These are phyloP conservation scores for Lasiodiplodia citricola DNA, from an alignment of 2,329 filamentous ascomycete genomes.

Conservation along the genomic window DNA sequence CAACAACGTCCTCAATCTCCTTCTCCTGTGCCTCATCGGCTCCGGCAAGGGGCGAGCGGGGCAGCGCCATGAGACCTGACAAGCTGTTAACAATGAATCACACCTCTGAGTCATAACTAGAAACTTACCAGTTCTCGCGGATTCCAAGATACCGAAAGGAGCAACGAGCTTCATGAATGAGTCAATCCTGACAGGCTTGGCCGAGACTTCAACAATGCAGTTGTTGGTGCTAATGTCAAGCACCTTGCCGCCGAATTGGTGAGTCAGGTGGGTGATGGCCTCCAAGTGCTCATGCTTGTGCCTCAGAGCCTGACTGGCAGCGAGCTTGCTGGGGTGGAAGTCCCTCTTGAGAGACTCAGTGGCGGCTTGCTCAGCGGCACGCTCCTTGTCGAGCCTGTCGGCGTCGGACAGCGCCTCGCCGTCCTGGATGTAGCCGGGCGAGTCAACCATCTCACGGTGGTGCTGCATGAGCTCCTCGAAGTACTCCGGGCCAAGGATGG, in stretches of 20 bases:
- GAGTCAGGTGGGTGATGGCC: slow-evolving; percentile 93
- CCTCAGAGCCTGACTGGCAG: slow-evolving; percentile 84
- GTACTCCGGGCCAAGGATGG: slow-evolving; percentile 95
- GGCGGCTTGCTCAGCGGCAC: slow-evolving; percentile 42
- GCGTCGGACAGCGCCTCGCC: slow-evolving; percentile 27
- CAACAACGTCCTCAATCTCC: slow-evolving; percentile 93
- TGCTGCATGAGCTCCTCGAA: slow-evolving; percentile 96
- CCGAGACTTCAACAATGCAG: slow-evolving; percentile 96
- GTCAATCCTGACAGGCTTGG: slow-evolving; percentile 92
- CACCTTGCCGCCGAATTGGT: slow-evolving; percentile 98
- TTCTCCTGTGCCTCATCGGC: slow-evolving; percentile 76
- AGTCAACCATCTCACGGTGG: slow-evolving; percentile 84
- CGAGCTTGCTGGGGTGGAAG: slow-evolving; percentile 89
- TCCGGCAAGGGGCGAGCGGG: slow-evolving; percentile 84
- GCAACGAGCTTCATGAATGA: slow-evolving; percentile 95
- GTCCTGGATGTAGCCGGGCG: slow-evolving; percentile 43
- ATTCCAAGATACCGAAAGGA: slow-evolving; percentile 96
- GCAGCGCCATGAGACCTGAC: slow-evolving; percentile 86
- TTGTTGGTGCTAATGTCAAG: slow-evolving; percentile 98
- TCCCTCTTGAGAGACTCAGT: slow-evolving; percentile 58
- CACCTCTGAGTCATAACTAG: slow-evolving; percentile 2
- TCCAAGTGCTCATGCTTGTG: slow-evolving; percentile 98
- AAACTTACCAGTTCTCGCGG: slow-evolving; percentile 76
- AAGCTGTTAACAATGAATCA: slow-evolving; percentile 29
- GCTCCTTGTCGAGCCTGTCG: slow-evolving; percentile 39